Evolutionary conservation across 805 yeast species (phyloP), one percentile per base, ranked within the genome.

Genomic region (Priceomyces carsonii): DNA sequence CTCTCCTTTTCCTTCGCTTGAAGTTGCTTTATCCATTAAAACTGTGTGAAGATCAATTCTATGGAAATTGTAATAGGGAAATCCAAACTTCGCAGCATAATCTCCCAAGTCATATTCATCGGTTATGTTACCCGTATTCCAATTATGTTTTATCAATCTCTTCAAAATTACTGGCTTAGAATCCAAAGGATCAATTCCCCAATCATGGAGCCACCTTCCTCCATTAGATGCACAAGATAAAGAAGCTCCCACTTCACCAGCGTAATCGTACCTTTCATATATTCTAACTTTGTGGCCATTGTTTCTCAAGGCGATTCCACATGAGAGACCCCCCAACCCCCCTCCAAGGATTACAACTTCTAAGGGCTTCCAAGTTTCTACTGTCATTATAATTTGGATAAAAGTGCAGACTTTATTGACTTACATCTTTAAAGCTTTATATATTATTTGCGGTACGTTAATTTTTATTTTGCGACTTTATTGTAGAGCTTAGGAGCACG

Each of bases 231-330:
- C 61, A 43, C 53, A 52, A 4, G 56, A 51, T 18, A 57, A 41
- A 7, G 60, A 51, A 18, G 59, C 61, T 9, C 61, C 61, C 8
- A 55, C 59, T 37, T 55, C 61, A 7, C 59, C 59, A 6, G 50
- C 57, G 24, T 42, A 55, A 28, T 54, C 54, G 30, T 54, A 54
- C 28, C 59, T 34, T 36, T 55, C 61, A 35, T 47, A 55, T 12
- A 55, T 44, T 17, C 41, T 47, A 8, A 54, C 59, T 6, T 43
- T 39, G 35, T 53, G 59, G 17, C 60, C 60, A 20, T 34, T 46
- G 33, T 51, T 43, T 29, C 58, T 41, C 34, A 55, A 21, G 18
- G 57, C 47, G 7, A 53, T 31, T 7, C 56, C 60, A 18, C 53
- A 47, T 13, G 53, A 40, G 5, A 55, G 45, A 1, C 60, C 60